Conservation (phyloP, 257 asterid genomes). For the Handroanthus guayacan region DNA sequence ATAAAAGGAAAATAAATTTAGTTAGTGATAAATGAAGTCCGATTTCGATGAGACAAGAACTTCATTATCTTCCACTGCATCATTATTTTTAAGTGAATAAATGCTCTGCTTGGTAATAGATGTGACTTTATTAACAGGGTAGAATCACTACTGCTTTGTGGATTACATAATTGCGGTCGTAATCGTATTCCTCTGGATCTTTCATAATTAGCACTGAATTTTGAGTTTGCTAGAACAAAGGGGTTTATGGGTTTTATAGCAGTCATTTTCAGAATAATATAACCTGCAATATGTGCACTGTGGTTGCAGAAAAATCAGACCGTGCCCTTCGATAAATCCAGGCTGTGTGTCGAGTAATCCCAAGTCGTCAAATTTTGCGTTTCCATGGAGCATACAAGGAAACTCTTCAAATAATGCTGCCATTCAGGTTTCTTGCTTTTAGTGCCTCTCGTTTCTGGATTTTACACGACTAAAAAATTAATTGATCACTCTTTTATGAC, state of each 20-base stretch:
- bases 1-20: no score
- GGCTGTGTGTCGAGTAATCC: conserved; percentile 86
- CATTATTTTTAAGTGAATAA: neutral
- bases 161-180: neutral
- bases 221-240: neutral
- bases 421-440: conserved; percentile 51
- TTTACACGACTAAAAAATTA: neutral
- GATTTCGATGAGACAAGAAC: neutral
- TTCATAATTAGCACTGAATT: conserved; percentile 6
- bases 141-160: neutral
- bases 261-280: neutral
- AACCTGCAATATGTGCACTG: neutral
- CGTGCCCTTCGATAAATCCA: conserved; percentile 93
- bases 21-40: neutral
- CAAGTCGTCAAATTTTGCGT: conserved; percentile 72
- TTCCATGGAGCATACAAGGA: conserved; percentile 74
- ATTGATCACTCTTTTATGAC: conserved; percentile 30
- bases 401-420: conserved; percentile 56
- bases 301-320: conserved; percentile 74
- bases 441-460: neutral
- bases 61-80: neutral
- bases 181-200: no score
- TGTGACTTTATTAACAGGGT: neutral
- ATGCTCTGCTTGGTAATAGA: neutral
- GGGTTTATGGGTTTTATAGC: neutral